Evolutionary conservation across 2,329 filamentous ascomycete genomes (phyloP), one percentile per base, ranked within the genome.

Genomic region (Stenocarpella maydis): DNA sequence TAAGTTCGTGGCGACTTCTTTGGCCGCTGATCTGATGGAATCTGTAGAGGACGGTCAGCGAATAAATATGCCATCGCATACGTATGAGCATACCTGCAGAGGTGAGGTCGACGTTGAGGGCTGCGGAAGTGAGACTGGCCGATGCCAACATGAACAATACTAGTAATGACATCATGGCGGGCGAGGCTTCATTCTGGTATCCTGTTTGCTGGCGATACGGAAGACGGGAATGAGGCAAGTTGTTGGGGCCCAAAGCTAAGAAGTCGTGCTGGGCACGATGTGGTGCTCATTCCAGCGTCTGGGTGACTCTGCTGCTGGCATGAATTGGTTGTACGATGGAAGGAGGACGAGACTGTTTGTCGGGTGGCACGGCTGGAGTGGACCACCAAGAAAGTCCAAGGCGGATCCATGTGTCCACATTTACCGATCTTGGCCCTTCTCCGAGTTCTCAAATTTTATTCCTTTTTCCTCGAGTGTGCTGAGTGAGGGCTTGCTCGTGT

Each of bases 1-100:
- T 70, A 85, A 76, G 68, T 85, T 82, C 74, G 78, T 79, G 4
- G 82, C 83, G n/a, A 84, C 72, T 21, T 77, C 74, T 55, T 76
- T 74, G 34, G 80, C 79, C 4, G 79, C 76, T 50, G 80, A 75
- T 52, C 79, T 81, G 68, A 82, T 82, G 3, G 72, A 73, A 21
- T 68, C 72, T 73, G 53, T 6, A 37, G 19, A 10, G 21, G 17
- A 19, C 24, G 6, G 65, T 67, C 9, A 70, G 45, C 28, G 9
- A 14, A 14, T 9, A 15, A 0, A 24, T 37, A 7, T 37, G 19
- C 10, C 4, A 31, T 34, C 4, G 9, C 43, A 5, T 3, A 19
- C 6, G n/a, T 17, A 6, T 19, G 21, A 26, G n/a, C 64, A 28
- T 34, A 71, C 70, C 70, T 70, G 70, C 39, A 74, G 69, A 71